A percentile compares a stretch with the other conserved stretches of the same genome.
Conservation (phyloP, 768 basidiomycete species). For the Sporobolomyces phaffii region DNA sequence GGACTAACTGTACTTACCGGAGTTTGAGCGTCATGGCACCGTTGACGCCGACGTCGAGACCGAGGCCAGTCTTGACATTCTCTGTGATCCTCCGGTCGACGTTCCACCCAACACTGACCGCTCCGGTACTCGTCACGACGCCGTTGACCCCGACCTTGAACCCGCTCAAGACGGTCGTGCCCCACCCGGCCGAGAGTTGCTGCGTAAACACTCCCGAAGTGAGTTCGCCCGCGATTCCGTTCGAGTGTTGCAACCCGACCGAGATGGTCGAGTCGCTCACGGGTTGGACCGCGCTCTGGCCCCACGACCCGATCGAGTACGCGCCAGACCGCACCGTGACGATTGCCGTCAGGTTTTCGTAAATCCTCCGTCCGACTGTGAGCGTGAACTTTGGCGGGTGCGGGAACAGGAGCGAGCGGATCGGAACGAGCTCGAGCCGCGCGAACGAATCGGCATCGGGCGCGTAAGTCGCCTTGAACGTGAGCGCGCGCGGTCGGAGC, state of each 20-base stretch:
- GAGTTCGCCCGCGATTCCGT: conserved; percentile 16
- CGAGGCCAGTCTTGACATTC: conserved; percentile 43
- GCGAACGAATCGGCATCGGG: conserved; percentile 46
- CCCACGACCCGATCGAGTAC: conserved; percentile 47
- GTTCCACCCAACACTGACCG: conserved; percentile 43
- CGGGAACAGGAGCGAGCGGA: conserved; percentile 43
- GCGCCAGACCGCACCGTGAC: conserved; percentile 43
- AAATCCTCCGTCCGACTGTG: conserved; percentile 45
- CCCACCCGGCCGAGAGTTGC: conserved; percentile 43
- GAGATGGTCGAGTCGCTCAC: conserved; percentile 34
- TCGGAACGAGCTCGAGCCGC: conserved; percentile 41
- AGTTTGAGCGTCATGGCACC: conserved; percentile 38
- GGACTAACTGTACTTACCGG: conserved; percentile 3
- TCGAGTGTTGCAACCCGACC: conserved; percentile 34
- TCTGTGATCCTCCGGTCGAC: conserved; percentile 46
- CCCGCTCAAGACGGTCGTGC: conserved; percentile 43
- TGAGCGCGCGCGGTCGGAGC: conserved; percentile 50
- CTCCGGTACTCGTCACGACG: conserved; percentile 37
- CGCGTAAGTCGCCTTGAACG: conserved; percentile 53
- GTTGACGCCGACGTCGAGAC: conserved; percentile 25
- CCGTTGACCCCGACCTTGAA: conserved; percentile 45
- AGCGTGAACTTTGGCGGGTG: conserved; percentile 44
- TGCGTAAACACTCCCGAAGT: conserved; percentile 36
- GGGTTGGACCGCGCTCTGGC: conserved; percentile 23
- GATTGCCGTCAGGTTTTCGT: conserved; percentile 44